phyloP scores from a whole-genome alignment of 2,329 filamentous ascomycete genomes.

The Talaromyces verruculosus region DNA sequence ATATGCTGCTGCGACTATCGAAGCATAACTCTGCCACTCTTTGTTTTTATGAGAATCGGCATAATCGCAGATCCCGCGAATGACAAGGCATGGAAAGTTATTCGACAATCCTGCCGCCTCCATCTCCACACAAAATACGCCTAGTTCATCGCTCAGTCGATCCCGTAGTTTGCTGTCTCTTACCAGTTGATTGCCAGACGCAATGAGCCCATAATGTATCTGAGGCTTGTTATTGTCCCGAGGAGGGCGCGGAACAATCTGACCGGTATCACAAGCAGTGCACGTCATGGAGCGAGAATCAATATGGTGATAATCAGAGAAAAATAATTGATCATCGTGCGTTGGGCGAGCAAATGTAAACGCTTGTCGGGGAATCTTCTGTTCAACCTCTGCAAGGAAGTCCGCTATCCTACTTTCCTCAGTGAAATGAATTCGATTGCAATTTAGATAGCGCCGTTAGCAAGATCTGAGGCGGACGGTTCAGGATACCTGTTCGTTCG shows the following conservation, averaged over 20 bases:
- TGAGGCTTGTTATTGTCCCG: slow-evolving; percentile 10
- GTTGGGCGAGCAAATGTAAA: neutral
- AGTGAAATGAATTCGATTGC: neutral
- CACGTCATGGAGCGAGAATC: neutral
- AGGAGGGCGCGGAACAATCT: slow-evolving; percentile 15
- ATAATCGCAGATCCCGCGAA: slow-evolving; percentile 32
- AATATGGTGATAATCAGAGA: neutral
- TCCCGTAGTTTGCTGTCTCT: neutral
- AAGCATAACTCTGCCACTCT: slow-evolving; percentile 20
- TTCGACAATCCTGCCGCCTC: slow-evolving; percentile 24
- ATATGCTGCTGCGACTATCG: slow-evolving; percentile 23
- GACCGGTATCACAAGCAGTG: neutral
- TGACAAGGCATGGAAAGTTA: slow-evolving; percentile 27
- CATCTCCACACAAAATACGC: neutral
- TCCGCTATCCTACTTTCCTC: neutral
- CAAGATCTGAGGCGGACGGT: neutral
- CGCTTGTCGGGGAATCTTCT: neutral
- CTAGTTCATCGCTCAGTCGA: neutral
- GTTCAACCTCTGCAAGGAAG: neutral
- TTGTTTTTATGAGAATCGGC: slow-evolving; percentile 23
- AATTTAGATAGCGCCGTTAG: neutral
- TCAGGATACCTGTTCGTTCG: neutral
- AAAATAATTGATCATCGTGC: neutral
- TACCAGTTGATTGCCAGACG: slow-evolving; percentile 29
- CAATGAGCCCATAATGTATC: slow-evolving; percentile 32